These are phyloP conservation scores for Crassisporium funariophilum DNA, from an alignment of 768 basidiomycete genomes.

Conservation along the genomic window DNA sequence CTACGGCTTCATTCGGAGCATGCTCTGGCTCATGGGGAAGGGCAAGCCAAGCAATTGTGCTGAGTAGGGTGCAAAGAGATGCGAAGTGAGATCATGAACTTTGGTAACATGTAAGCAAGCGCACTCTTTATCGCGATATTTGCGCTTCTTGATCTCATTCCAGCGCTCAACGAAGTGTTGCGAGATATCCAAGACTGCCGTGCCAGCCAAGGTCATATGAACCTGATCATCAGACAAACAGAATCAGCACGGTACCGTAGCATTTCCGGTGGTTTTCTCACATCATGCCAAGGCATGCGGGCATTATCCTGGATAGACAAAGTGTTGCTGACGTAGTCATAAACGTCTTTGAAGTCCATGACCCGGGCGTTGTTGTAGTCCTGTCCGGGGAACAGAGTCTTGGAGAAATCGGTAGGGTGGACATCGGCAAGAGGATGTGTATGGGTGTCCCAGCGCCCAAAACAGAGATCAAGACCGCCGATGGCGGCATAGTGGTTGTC, in stretches of 20 bases:
- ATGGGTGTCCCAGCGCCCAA: slow-evolving; percentile 96
- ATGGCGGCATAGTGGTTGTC: slow-evolving; percentile 87
- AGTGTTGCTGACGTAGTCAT: slow-evolving; percentile 71
- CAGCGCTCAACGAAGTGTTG: slow-evolving; percentile 94
- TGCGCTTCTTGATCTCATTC: slow-evolving; percentile 88
- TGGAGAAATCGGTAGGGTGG: slow-evolving; percentile 82
- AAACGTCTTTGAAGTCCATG: slow-evolving; percentile 83
- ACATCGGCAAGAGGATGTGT: slow-evolving; percentile 89
- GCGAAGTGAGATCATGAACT: neutral
- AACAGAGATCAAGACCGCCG: slow-evolving; percentile 95
- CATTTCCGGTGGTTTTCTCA: too few relatives aligned
- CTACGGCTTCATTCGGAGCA: slow-evolving; percentile 69
- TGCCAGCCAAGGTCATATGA: slow-evolving; percentile 82
- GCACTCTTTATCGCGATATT: slow-evolving; percentile 53
- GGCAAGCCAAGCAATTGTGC: slow-evolving; percentile 68
- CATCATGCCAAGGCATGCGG: slow-evolving; percentile 97
- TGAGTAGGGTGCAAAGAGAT: slow-evolving; percentile 21
- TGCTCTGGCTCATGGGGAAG: slow-evolving; percentile 70
- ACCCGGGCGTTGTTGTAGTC: slow-evolving; percentile 92
- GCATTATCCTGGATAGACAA: slow-evolving; percentile 68
- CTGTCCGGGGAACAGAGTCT: slow-evolving; percentile 89
- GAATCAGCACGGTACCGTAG: neutral
- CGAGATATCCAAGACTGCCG: slow-evolving; percentile 85
- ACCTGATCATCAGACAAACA: slow-evolving; percentile 41
- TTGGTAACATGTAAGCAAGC: slow-evolving; percentile 19